A percentile compares a stretch with the other conserved stretches of the same genome.
These are phyloP conservation scores for Diaporthe aspalathi DNA, from an alignment of 2,329 filamentous ascomycete species.

Conservation along the genomic window DNA sequence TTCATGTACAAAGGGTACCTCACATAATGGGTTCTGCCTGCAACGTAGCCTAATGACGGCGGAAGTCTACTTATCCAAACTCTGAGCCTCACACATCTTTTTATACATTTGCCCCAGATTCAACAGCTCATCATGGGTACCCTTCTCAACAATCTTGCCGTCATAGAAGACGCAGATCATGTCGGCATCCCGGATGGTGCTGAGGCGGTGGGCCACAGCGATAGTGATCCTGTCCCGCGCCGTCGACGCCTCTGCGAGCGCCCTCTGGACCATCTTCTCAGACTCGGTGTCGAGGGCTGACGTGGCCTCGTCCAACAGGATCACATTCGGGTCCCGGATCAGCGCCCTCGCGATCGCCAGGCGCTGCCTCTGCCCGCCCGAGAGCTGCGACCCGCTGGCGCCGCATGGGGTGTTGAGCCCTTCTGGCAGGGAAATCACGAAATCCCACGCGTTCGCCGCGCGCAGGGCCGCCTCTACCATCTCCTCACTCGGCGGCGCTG, in stretches of 20 bases:
- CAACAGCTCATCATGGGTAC: constrained; percentile 42
- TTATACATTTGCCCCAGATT: constrained; percentile 20
- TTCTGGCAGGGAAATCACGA: constrained; percentile 36
- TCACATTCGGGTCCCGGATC: constrained; percentile 16
- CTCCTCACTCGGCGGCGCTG: constrained; percentile 37
- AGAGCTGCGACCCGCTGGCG: constrained; percentile 22
- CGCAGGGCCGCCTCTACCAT: constrained; percentile 45
- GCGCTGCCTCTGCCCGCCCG: constrained; percentile 37
- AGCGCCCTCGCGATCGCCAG: constrained; percentile 35
- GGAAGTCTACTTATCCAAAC: constrained; percentile 16
- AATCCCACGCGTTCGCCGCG: constrained; percentile 47
- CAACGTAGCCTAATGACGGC: too few relatives aligned
- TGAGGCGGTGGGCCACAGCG: constrained; percentile 72
- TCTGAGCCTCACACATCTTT: constrained; percentile 28
- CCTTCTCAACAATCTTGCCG: constrained; percentile 47
- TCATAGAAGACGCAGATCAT: constrained; percentile 54
- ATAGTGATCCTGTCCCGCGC: constrained; percentile 72
- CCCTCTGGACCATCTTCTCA: constrained; percentile 62
- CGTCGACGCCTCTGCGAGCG: constrained; percentile 46
- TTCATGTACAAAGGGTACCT: neutral
- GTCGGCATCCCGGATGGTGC: constrained; percentile 60
- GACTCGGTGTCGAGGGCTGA: constrained; percentile 69
- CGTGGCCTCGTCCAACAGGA: constrained; percentile 64
- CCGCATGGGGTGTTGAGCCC: constrained; percentile 34
- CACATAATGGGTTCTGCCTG: too few relatives aligned